Evolutionary conservation across 1,284 basidiomycete genomes (phyloP).

Genomic region (Pisolithus thermaeus): DNA sequence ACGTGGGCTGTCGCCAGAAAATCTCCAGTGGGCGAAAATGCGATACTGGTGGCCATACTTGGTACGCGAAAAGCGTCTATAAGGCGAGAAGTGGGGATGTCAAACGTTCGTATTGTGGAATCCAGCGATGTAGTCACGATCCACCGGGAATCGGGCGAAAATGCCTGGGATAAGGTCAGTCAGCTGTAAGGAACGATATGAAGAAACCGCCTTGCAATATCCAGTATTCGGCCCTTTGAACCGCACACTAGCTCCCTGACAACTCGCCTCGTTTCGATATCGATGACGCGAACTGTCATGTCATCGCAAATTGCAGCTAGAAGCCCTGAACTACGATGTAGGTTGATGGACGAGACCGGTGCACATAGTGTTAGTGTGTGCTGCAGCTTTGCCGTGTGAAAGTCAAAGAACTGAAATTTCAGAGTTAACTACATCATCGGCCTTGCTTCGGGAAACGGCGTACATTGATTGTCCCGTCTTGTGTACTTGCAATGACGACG

Average conservation of each 20-base stretch:
- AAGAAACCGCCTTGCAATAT: slow-evolving; percentile 53
- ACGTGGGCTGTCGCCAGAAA: slow-evolving; percentile 95
- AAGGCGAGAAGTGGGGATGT: slow-evolving; percentile 87
- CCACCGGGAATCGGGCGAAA: slow-evolving; percentile 95
- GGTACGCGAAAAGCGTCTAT: slow-evolving; percentile 90
- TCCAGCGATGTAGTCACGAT: slow-evolving; percentile 86
- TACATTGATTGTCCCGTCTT: slow-evolving; percentile 87
- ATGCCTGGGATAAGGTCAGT: slow-evolving; percentile 48
- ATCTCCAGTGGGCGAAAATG: slow-evolving; percentile 93
- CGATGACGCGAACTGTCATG: slow-evolving; percentile 76
- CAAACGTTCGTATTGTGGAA: slow-evolving; percentile 91
- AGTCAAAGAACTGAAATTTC: slow-evolving; percentile 83
- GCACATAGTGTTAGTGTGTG: slow-evolving; percentile 67
- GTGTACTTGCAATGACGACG: slow-evolving; percentile 74
- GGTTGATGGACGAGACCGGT: slow-evolving; percentile 62
- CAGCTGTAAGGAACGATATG: not conserved
- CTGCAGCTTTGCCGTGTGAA: slow-evolving; percentile 75
- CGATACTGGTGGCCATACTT: slow-evolving; percentile 86
- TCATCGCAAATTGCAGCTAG: slow-evolving; percentile 86
- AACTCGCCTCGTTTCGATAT: slow-evolving; percentile 84
- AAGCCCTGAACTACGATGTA: slow-evolving; percentile 87
- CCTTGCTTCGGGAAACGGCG: slow-evolving; percentile 25
- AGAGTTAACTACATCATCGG: not conserved
- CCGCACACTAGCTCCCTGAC: slow-evolving; percentile 81
- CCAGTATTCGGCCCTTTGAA: slow-evolving; percentile 76